Evolutionary conservation across 352 stramenopile species (phyloP), one percentile per base, ranked within the genome.

Genomic region (Phytophthora podocarpi): DNA sequence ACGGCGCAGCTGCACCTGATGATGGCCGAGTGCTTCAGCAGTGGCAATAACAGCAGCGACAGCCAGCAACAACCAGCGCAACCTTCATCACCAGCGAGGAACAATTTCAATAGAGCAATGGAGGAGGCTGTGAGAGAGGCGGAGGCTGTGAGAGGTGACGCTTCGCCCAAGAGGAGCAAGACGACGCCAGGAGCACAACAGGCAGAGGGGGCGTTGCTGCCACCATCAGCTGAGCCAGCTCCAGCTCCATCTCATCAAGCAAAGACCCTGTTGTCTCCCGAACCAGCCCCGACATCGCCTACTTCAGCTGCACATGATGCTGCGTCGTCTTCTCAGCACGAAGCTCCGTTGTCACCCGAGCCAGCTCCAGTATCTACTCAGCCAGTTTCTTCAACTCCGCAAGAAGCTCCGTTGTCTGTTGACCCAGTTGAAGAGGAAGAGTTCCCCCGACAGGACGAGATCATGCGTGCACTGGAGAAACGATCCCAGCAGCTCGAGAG

Each of bases 11-110:
- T 73, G 36, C 53, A 73, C 24, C 4, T 51, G 3, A 58, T 73
- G 61, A 72, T 72, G 67, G 24, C 35, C 23, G 56, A 72, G 34
- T 69, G 67, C 24, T 75, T 75, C 35, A 52, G 35, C n/a, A n/a
- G n/a, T n/a, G n/a, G n/a, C 12, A 27, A 39, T 8, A 65, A 9
- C 39, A 26, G 6, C 1, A 36, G 24, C 0, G 20, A 6, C 27
- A 2, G 23, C 24, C 50, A 42, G 37, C 51, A 32, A 4, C 34
- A 40, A 12, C 51, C 27, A 27, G 5, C 21, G 6, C 15, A 36
- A 13, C 32, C 21, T 23, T 13, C 40, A 23, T 10, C 16, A 5
- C 45, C 41, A 16, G 34, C 9, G 3, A 45, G 16, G 2, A 50
- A 13, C 30, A 58, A 20, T 21, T 39, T 62, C 28, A 70, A 62